phyloP scores from a whole-genome alignment of 805 yeast species.

The Kluyveromyces starmeri region DNA sequence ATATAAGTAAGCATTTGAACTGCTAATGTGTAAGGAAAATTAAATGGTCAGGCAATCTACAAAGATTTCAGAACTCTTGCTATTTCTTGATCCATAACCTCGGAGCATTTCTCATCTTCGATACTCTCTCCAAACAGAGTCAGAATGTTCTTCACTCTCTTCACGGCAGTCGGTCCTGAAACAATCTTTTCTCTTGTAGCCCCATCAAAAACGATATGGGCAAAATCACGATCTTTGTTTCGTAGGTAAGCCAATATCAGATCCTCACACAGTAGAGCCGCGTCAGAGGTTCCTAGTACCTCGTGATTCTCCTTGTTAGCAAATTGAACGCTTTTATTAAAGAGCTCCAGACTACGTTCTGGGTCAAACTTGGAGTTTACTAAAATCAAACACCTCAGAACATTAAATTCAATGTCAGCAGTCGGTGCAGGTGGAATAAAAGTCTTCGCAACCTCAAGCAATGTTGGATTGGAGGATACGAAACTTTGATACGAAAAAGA shows the following conservation, averaged over 20 bases:
- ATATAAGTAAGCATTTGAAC: not conserved
- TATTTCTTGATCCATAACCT: constrained; percentile 10
- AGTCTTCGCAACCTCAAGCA: constrained; percentile 33
- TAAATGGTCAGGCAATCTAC: too few relatives aligned
- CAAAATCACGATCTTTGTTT: constrained; percentile 45
- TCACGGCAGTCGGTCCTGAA: constrained; percentile 33
- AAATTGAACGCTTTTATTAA: constrained; percentile 36
- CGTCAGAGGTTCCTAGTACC: constrained; percentile 28
- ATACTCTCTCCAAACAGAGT: constrained; percentile 44
- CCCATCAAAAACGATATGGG: constrained; percentile 41
- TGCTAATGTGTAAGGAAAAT: not conserved
- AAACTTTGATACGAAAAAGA: constrained; percentile 35
- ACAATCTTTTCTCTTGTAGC: constrained; percentile 33
- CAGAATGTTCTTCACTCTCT: constrained; percentile 35
- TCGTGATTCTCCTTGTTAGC: constrained; percentile 29
- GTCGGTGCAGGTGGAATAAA: constrained; percentile 23
- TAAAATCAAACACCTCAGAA: constrained; percentile 35
- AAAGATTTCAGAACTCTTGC: constrained; percentile 1
- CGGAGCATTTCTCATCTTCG: constrained; percentile 33
- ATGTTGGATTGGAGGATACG: constrained; percentile 22
- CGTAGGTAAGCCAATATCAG: constrained; percentile 36
- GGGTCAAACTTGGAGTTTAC: constrained; percentile 33
- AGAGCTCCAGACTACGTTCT: constrained; percentile 35
- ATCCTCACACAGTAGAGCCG: constrained; percentile 40
- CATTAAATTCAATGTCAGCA: constrained; percentile 25